Evolutionary conservation across 371 early-diverging fungal species (phyloP).

Genomic region (Neoconidiobolus thromboides): DNA sequence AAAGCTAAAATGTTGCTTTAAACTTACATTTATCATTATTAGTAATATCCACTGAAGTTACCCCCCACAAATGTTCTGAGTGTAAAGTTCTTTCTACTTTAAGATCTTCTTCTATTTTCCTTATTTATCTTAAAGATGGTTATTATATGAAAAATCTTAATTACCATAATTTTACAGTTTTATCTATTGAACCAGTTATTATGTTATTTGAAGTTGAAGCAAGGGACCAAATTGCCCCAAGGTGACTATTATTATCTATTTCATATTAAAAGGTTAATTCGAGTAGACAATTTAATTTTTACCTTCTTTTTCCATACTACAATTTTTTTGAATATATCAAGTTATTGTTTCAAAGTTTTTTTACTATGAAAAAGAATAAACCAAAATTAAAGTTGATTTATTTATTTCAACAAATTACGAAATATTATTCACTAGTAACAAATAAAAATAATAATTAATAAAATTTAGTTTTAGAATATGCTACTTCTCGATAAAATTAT

Average conservation of each 20-base stretch:
- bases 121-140: background rate
- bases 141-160: background rate
- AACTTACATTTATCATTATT: background rate
- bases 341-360: too few relatives aligned
- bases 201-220: background rate
- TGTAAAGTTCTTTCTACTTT: background rate
- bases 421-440: too few relatives aligned
- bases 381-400: too few relatives aligned
- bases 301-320: too few relatives aligned
- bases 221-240: background rate
- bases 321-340: too few relatives aligned
- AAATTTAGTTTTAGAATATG: too few relatives aligned
- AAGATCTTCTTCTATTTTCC: background rate
- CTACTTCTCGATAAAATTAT: too few relatives aligned
- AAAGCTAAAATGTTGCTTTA: background rate
- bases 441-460: too few relatives aligned
- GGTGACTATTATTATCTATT: background rate
- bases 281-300: too few relatives aligned
- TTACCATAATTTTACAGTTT: conserved; percentile 2
- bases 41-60: background rate
- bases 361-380: too few relatives aligned
- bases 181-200: conserved; percentile 4
- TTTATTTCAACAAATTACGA: too few relatives aligned
- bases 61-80: background rate
- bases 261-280: too few relatives aligned